A percentile compares a stretch with the other conserved stretches of the same genome.
Conservation (phyloP, 2,329 filamentous ascomycete species). For the Neonectria coccinea region DNA sequence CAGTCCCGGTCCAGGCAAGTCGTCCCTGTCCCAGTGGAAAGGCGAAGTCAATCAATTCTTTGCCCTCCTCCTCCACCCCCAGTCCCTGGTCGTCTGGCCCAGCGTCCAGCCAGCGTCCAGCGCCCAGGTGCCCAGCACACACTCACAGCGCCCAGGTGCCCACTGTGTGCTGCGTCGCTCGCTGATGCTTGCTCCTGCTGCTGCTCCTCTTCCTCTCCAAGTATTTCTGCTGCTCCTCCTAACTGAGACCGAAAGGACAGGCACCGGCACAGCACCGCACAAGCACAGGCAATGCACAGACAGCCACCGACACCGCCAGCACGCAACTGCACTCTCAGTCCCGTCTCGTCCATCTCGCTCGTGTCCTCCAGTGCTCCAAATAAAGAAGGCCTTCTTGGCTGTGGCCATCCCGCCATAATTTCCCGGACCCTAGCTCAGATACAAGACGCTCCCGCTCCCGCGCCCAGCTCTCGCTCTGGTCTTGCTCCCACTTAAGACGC, state of each 20-base stretch:
- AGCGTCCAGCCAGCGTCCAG: neutral
- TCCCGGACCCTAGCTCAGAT: constrained; percentile 42
- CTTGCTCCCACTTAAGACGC: constrained; percentile 25
- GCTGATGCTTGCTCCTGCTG: constrained; percentile 7
- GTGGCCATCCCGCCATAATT: constrained; percentile 44
- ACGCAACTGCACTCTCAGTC: constrained; percentile 15
- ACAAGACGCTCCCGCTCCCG: constrained; percentile 31
- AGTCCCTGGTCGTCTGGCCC: constrained; percentile 27
- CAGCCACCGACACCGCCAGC: constrained; percentile 33
- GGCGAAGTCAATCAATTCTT: constrained; percentile 32
- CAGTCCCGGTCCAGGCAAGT: constrained; percentile 31
- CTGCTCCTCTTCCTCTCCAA: constrained; percentile 4
- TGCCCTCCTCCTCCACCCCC: constrained; percentile 2
- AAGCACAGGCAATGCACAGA: constrained; percentile 35
- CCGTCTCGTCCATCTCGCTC: constrained; percentile 6
- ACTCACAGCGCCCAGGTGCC: neutral
- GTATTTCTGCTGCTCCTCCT: constrained; percentile 36
- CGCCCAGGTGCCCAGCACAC: constrained; percentile 1
- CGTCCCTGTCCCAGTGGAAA: constrained; percentile 21
- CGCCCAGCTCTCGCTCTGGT: constrained; percentile 34
- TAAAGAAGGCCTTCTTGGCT: constrained; percentile 44
- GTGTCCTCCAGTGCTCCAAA: constrained; percentile 37
- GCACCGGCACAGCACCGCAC: constrained; percentile 26
- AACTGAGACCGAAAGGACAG: constrained; percentile 38
- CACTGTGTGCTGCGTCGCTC: constrained; percentile 17